A percentile compares a stretch with the other conserved stretches of the same genome.
Evolutionary conservation across 179 eudicot species (phyloP).

Genomic region (Beta macrorhiza): DNA sequence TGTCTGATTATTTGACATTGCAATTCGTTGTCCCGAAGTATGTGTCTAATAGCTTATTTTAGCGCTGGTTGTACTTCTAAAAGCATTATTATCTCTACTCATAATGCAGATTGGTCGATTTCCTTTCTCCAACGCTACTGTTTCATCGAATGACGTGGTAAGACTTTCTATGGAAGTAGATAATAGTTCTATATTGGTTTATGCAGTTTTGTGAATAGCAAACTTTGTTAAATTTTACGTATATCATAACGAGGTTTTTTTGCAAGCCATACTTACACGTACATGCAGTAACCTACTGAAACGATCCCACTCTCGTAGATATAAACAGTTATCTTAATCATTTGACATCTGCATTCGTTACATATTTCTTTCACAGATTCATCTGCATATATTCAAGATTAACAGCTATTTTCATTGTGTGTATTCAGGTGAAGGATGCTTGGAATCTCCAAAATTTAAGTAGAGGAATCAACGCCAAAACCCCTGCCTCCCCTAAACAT

Average conservation of each 20-base stretch:
- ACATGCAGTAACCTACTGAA: too few species aligned
- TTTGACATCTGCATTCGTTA: background rate
- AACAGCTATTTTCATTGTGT: conserved; percentile 15
- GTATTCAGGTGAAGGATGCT: conserved; percentile 53
- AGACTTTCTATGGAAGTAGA: too few species aligned
- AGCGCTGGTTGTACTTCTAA: too few species aligned
- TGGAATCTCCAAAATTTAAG: conserved; percentile 44
- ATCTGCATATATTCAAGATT: background rate
- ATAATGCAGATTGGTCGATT: too few species aligned
- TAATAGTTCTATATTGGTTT: too few species aligned
- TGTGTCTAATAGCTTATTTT: too few species aligned
- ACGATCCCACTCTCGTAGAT: background rate
- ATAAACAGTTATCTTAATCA: background rate
- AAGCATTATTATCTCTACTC: too few species aligned
- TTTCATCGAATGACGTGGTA: too few species aligned
- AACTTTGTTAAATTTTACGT: too few species aligned
- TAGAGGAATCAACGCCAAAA: conserved; percentile 24
- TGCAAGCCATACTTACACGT: background rate
- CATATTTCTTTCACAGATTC: background rate
- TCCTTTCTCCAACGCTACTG: too few species aligned
- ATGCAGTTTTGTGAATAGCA: too few species aligned
- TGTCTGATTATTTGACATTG: background rate
- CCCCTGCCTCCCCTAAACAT: conserved; percentile 31
- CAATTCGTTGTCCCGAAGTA: background rate
- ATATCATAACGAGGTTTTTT: too few species aligned